Evolutionary conservation across 106 monocot species (phyloP).

Genomic region (Vanilla planifolia): DNA sequence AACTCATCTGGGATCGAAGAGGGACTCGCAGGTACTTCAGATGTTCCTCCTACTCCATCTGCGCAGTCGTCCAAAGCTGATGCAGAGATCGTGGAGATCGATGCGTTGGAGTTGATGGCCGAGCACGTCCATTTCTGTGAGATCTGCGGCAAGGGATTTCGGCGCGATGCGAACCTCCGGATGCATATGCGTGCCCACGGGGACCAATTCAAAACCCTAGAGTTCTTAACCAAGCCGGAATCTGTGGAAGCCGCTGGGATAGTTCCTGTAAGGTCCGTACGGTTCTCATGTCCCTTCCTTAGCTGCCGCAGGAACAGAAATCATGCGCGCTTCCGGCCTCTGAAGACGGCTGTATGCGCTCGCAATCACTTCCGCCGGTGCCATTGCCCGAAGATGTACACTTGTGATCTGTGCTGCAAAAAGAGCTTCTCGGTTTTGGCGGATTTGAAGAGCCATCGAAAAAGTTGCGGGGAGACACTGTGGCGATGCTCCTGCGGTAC

Average conservation of each 20-base stretch:
- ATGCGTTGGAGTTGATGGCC: conserved; percentile 38
- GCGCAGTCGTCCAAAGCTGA: conserved; percentile 5
- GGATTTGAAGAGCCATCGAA: conserved; percentile 49
- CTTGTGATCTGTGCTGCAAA: conserved; percentile 41
- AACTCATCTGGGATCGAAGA: background rate
- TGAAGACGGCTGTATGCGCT: conserved; percentile 55
- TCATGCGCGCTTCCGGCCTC: conserved; percentile 46
- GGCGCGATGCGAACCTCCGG: conserved; percentile 69
- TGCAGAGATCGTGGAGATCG: conserved; percentile 45
- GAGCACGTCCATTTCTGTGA: conserved; percentile 49
- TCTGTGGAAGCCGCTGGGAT: background rate
- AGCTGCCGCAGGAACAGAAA: conserved; percentile 58
- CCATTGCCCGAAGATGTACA: conserved; percentile 61
- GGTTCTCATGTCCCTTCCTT: conserved; percentile 47
- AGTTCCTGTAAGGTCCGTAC: background rate
- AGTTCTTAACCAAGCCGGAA: conserved; percentile 27
- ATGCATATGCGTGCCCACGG: conserved; percentile 90
- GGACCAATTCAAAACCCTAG: conserved; percentile 46
- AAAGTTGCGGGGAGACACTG: conserved; percentile 42
- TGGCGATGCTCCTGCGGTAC: conserved; percentile 76
- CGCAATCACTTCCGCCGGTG: conserved; percentile 59
- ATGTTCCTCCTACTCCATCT: background rate
- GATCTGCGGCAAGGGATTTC: conserved; percentile 70
- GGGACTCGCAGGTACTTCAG: background rate
- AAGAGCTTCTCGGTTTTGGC: conserved; percentile 56